These are phyloP conservation scores for Clarireedia sp. DNA, from an alignment of 2,329 filamentous ascomycete species.

Conservation along the genomic window DNA sequence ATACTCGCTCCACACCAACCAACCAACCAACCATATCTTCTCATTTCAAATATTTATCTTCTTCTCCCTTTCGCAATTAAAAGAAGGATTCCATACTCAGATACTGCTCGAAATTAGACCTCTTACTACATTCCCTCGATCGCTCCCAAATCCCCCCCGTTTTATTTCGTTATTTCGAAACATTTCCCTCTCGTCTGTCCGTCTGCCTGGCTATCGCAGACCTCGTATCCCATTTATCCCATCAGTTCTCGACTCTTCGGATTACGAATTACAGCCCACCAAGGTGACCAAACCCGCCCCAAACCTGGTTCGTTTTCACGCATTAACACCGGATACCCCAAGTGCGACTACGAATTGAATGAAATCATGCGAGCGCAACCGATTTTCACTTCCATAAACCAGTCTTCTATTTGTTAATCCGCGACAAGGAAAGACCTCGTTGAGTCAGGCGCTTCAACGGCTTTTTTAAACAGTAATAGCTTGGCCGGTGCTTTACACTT, in stretches of 20 bases:
- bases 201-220: neutral
- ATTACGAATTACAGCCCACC: neutral
- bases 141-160: neutral
- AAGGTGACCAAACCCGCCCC: no score
- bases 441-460: neutral
- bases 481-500: constrained; percentile 2
- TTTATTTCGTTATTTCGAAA: neutral
- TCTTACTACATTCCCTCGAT: neutral
- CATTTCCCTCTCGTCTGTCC: neutral
- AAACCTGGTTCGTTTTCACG: no score
- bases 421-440: constrained; percentile 11
- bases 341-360: neutral
- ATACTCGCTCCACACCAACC: neutral
- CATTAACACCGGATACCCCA: neutral
- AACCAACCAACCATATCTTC: constrained; percentile 6
- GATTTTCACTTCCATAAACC: constrained; percentile 3
- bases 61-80: constrained; percentile 7
- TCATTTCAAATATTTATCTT: neutral
- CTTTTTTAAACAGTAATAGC: neutral
- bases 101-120: neutral
- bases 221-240: neutral
- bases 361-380: constrained; percentile 6
- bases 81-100: constrained; percentile 1
- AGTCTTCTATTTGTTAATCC: constrained; percentile 7
- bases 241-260: neutral